Conservation (phyloP, 805 yeast species). For the Yamadazyma akitaensis region DNA sequence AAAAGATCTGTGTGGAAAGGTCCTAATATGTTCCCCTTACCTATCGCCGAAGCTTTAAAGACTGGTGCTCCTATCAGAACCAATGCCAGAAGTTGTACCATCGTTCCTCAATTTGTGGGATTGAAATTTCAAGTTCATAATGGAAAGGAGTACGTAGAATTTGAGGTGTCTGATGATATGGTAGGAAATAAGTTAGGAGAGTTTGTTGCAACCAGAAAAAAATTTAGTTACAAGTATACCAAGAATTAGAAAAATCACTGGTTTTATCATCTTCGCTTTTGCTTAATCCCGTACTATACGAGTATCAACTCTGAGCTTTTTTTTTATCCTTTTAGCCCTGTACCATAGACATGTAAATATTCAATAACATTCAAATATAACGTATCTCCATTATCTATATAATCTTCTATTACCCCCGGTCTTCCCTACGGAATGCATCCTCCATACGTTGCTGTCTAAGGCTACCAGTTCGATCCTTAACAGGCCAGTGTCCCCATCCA, state of each 20-base stretch:
- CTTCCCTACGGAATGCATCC: constrained; percentile 36
- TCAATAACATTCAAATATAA: background rate
- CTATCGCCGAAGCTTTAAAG: constrained; percentile 80
- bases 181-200: constrained; percentile 95
- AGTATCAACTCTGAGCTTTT: no score
- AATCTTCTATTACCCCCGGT: background rate
- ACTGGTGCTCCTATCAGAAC: constrained; percentile 88
- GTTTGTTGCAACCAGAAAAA: constrained; percentile 90
- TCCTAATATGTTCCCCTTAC: constrained; percentile 91
- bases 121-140: constrained; percentile 92
- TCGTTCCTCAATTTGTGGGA: constrained; percentile 94
- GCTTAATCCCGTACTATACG: no score
- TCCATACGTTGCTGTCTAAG: constrained; percentile 68
- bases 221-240: constrained; percentile 76
- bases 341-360: constrained; percentile 5
- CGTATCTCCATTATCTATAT: background rate
- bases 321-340: background rate
- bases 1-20: constrained; percentile 53
- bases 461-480: constrained; percentile 76
- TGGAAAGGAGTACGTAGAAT: constrained; percentile 89
- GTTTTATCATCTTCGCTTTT: background rate
- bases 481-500: constrained; percentile 96
- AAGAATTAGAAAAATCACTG: constrained; percentile 46
- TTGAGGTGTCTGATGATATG: constrained; percentile 90
- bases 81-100: constrained; percentile 93